Conservation (phyloP, 2,329 filamentous ascomycete genomes). For the Aspergillus novoparasiticus region DNA sequence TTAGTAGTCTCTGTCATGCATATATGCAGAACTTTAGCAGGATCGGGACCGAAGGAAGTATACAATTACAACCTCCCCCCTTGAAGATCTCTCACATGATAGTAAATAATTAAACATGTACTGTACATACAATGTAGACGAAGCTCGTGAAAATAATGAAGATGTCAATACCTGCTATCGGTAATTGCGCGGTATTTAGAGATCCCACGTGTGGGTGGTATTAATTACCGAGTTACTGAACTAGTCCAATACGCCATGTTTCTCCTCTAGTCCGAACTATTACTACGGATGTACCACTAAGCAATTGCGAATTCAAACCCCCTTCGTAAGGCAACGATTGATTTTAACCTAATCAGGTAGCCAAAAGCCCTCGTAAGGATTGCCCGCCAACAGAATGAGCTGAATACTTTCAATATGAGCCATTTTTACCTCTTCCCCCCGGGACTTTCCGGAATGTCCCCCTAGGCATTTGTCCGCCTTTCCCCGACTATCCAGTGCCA, state of each 20-base stretch:
- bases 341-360: background rate
- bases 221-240: background rate
- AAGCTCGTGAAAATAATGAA: background rate
- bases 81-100: background rate
- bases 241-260: background rate
- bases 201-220: background rate
- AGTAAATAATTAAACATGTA: background rate
- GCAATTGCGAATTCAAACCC: background rate
- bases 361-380: background rate
- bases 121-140: background rate
- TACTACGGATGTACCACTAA: background rate
- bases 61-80: background rate
- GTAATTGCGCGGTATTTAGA: background rate
- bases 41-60: background rate
- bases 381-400: background rate
- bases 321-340: background rate
- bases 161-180: background rate
- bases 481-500: background rate
- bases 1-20: too few relatives aligned
- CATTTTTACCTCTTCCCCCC: background rate
- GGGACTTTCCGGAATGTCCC: background rate
- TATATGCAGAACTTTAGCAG: too few relatives aligned
- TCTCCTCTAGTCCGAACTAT: slow-evolving; percentile 1
- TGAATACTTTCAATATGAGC: background rate
- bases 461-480: background rate